These are phyloP conservation scores for Rhizopogon sp. DNA, from an alignment of 768 basidiomycete species.

Conservation along the genomic window DNA sequence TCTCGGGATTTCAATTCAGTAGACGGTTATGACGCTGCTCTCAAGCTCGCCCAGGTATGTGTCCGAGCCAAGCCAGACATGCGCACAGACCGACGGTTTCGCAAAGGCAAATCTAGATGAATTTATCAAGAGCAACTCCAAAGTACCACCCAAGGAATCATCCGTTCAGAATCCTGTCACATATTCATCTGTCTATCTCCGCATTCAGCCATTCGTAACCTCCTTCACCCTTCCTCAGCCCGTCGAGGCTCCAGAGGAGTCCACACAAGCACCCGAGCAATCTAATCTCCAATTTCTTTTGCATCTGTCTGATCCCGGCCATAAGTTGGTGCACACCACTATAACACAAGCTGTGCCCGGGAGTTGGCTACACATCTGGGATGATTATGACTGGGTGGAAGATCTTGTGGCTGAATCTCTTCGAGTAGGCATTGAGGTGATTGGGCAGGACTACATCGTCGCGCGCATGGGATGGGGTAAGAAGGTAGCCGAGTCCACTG, in stretches of 20 bases:
- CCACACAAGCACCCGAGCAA: conserved; percentile 14
- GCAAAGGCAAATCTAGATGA: conserved; percentile 73
- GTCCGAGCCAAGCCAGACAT: background rate
- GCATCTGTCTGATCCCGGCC: conserved; percentile 69
- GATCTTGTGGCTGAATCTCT: conserved; percentile 87
- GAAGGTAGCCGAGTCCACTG: conserved; percentile 14
- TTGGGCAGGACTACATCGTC: conserved; percentile 90
- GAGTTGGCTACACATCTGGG: conserved; percentile 89
- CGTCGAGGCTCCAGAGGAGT: conserved; percentile 15
- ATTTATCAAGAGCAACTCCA: conserved; percentile 59
- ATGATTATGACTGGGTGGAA: conserved; percentile 94
- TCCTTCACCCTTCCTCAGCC: conserved; percentile 41
- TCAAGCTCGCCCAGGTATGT: conserved; percentile 78
- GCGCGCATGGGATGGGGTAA: conserved; percentile 79
- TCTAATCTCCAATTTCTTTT: conserved; percentile 59
- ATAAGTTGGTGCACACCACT: conserved; percentile 71
- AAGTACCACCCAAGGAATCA: conserved; percentile 21
- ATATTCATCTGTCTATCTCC: conserved; percentile 88
- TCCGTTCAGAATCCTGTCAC: conserved; percentile 59
- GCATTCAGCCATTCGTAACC: conserved; percentile 82
- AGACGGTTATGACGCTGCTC: conserved; percentile 78
- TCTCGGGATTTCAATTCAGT: conserved; percentile 75
- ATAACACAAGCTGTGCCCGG: conserved; percentile 79
- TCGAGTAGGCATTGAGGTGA: conserved; percentile 78
- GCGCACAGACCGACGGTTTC: background rate